phyloP scores from a whole-genome alignment of 2,329 filamentous ascomycete genomes.

The Penicillium paneum region DNA sequence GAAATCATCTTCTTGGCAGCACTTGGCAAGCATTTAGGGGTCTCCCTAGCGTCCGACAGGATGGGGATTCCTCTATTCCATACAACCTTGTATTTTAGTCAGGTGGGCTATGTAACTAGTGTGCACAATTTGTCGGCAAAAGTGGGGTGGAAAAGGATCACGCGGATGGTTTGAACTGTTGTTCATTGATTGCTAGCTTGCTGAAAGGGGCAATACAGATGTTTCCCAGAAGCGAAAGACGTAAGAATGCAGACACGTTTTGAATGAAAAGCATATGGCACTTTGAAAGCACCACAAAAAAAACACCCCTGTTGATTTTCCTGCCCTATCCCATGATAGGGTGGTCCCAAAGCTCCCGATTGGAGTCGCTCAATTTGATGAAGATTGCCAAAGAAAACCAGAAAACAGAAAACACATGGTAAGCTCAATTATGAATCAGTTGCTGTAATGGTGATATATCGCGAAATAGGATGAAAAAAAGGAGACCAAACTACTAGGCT shows the following conservation, averaged over 20 bases:
- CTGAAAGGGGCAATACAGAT: background rate
- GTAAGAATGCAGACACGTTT: background rate
- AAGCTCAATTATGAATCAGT: constrained; percentile 8
- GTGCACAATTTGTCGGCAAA: background rate
- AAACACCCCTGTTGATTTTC: constrained; percentile 3
- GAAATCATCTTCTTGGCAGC: constrained; percentile 21
- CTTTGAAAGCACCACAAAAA: background rate
- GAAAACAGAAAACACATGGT: background rate
- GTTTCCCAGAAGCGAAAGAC: constrained; percentile 1
- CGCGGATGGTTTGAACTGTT: background rate
- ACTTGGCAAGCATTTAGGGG: constrained; percentile 22
- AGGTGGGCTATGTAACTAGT: constrained; percentile 2
- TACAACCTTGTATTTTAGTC: constrained; percentile 2
- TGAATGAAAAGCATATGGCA: background rate
- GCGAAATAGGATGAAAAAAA: constrained; percentile 3
- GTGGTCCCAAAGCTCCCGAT: constrained; percentile 1
- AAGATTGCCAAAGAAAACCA: constrained; percentile 9
- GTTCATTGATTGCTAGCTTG: constrained; percentile 2
- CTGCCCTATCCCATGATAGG: background rate
- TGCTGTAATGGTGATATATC: constrained; percentile 13
- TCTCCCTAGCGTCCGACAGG: constrained; percentile 17
- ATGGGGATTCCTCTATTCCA: constrained; percentile 11
- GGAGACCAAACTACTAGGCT: background rate
- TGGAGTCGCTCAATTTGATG: constrained; percentile 8
- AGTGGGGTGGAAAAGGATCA: background rate